Evolutionary conservation across 1,284 basidiomycete genomes (phyloP).

Genomic region (Ustilago lituana): DNA sequence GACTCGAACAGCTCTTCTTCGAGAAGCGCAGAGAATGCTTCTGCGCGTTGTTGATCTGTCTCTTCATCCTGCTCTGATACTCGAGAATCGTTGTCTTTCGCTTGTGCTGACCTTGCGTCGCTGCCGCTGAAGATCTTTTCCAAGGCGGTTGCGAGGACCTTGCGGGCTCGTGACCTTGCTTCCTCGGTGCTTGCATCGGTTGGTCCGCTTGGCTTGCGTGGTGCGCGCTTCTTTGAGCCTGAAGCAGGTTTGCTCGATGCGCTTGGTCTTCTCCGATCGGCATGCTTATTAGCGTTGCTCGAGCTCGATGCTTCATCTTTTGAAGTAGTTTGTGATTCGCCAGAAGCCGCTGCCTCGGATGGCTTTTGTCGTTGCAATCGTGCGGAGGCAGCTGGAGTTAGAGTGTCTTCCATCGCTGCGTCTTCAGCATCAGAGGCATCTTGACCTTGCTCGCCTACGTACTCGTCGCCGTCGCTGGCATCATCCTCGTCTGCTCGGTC

Average conservation of each 20-base stretch:
- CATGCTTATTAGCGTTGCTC: background rate
- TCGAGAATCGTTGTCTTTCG: background rate
- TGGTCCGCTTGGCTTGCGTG: constrained; percentile 20
- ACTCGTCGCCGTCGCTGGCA: constrained; percentile 24
- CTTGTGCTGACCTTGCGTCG: background rate
- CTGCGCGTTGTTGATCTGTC: constrained; percentile 16
- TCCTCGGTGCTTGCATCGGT: constrained; percentile 42
- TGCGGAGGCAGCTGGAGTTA: background rate
- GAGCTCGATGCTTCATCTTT: background rate
- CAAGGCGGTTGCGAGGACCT: constrained; percentile 27
- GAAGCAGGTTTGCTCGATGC: constrained; percentile 12
- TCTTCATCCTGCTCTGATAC: constrained; percentile 5
- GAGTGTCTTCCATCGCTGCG: constrained; percentile 8
- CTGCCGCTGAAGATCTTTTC: constrained; percentile 23
- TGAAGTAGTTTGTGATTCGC: background rate
- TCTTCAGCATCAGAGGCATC: constrained; percentile 25
- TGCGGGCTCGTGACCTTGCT: constrained; percentile 32
- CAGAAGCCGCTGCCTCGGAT: background rate
- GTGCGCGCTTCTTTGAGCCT: constrained; percentile 17
- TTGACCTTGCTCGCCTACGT: constrained; percentile 14
- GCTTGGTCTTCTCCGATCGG: constrained; percentile 19
- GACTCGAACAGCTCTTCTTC: constrained; percentile 51
- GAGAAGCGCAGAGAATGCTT: constrained; percentile 34
- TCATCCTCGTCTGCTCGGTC: constrained; percentile 15
- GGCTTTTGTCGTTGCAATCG: constrained; percentile 5